Evolutionary conservation across 805 yeast species (phyloP).

Genomic region (Pichia membranifaciens): DNA sequence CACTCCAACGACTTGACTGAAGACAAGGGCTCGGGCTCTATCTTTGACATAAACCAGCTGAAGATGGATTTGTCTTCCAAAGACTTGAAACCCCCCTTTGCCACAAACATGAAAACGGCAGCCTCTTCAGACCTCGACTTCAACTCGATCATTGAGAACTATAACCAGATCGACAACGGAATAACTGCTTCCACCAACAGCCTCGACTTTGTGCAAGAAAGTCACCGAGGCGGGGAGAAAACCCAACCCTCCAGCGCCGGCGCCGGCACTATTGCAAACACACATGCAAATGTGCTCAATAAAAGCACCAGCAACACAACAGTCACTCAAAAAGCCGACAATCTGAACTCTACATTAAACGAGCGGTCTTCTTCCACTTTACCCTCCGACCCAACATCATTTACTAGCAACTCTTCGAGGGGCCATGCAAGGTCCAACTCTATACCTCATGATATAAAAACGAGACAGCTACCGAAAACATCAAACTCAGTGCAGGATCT

Average conservation of each 20-base stretch:
- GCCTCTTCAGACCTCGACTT: slow-evolving; percentile 15
- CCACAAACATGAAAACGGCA: background rate
- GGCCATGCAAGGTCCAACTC: slow-evolving; percentile 11
- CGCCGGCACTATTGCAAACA: background rate
- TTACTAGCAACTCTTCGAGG: background rate
- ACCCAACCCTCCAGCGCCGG: background rate
- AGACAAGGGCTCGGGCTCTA: background rate
- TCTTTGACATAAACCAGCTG: slow-evolving; percentile 4
- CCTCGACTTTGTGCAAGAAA: background rate
- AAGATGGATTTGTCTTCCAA: slow-evolving; percentile 3
- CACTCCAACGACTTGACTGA: background rate
- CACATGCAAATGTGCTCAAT: too few species aligned
- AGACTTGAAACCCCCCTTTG: slow-evolving; percentile 6
- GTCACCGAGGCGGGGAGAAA: background rate
- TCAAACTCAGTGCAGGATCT: slow-evolving; percentile 15
- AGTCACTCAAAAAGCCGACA: background rate
- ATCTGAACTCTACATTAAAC: too few species aligned
- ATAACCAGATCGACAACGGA: slow-evolving; percentile 9
- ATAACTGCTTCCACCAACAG: background rate
- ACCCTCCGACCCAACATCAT: background rate
- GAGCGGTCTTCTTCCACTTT: background rate
- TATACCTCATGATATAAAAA: slow-evolving; percentile 13
- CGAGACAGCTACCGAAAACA: slow-evolving; percentile 14
- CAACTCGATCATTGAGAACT: slow-evolving; percentile 14
- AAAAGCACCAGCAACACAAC: background rate